phyloP scores from a whole-genome alignment of 306 rosid genomes.

The Prunus mume region DNA sequence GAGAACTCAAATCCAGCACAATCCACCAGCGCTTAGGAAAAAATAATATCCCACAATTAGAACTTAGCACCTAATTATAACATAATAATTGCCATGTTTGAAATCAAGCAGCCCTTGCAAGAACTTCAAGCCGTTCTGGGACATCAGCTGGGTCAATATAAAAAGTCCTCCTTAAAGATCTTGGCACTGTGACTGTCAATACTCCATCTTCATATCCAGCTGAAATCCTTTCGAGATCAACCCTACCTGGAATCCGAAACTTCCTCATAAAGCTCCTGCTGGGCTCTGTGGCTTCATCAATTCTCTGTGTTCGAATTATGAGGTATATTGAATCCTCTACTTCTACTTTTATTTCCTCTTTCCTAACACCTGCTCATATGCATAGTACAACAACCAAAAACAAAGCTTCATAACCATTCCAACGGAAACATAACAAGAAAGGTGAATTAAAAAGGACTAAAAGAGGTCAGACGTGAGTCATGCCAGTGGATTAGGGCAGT shows the following conservation, averaged over 20 bases:
- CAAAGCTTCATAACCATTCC: neutral
- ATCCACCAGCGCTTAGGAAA: neutral
- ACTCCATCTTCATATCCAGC: slow-evolving; percentile 68
- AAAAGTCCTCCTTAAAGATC: slow-evolving; percentile 46
- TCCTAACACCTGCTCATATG: slow-evolving; percentile 51
- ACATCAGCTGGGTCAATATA: slow-evolving; percentile 46
- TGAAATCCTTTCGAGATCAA: slow-evolving; percentile 56
- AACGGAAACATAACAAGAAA: no score
- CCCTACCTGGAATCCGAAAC: slow-evolving; percentile 61
- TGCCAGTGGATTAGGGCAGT: no score
- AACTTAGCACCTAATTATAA: neutral
- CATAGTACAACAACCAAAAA: slow-evolving; percentile 1
- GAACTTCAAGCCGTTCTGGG: slow-evolving; percentile 43
- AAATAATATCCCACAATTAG: neutral
- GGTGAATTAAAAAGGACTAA: neutral
- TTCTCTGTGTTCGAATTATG: slow-evolving; percentile 58
- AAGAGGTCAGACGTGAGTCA: no score
- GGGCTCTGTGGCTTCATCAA: slow-evolving; percentile 40
- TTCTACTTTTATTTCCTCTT: slow-evolving; percentile 71
- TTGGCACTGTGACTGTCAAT: slow-evolving; percentile 65
- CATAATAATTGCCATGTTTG: neutral
- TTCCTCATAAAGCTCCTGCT: slow-evolving; percentile 61
- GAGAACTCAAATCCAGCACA: neutral
- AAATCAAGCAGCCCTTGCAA: slow-evolving; percentile 74
- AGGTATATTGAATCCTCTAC: slow-evolving; percentile 74